Base-by-base conservation (phyloP, 1,284 basidiomycete species). In the Irpex rosettiformis region DNA sequence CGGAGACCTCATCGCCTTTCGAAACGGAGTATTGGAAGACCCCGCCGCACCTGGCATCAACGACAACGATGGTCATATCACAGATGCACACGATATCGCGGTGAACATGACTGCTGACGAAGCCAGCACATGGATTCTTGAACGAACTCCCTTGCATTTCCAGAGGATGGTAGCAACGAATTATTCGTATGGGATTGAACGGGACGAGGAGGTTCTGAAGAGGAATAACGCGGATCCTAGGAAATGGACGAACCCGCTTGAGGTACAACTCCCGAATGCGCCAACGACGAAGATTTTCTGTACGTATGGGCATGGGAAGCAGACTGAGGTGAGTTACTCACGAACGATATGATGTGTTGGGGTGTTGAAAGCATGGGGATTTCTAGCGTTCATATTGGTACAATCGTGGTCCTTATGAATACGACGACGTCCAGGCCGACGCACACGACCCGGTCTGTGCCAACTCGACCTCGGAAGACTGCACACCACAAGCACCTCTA, bases 161-260 rank as follows among this genome's bases (percentile, higher is more conserved):
- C 90, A 96, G 86, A 86, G 85, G 78, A 99, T 98, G 96, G 77
- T 98, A 43, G 79, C 77, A 45, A 80, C 80, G 1, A 99, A 98
- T 71, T 99, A 96, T 74, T 95, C 92, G n/a, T 89, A 88, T 72
- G 96, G 94, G 0, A 89, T 98, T 52, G 96, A 98, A 75, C 80
- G 85, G 8, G 83, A 96, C 67, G 84, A 86, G 61, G 75, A 79
- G 56, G 73, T 78, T 53, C 70, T 96, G 58, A 80, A 79, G 66
- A 74, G 70, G 64, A 96, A 95, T 69, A 80, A 87, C 64, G 64
- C 77, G 43, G 88, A 94, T 73, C 86, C 83, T 66, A 81, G 74
- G 6, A 93, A 95, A 75, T 99, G 96, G 96, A 82, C 88, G n/a
- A 99, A 99, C 72, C 96, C 96, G 7, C 79, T 98, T 4, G 96